Conservation (phyloP, 768 basidiomycete species). For the Clavaria fumosa region DNA sequence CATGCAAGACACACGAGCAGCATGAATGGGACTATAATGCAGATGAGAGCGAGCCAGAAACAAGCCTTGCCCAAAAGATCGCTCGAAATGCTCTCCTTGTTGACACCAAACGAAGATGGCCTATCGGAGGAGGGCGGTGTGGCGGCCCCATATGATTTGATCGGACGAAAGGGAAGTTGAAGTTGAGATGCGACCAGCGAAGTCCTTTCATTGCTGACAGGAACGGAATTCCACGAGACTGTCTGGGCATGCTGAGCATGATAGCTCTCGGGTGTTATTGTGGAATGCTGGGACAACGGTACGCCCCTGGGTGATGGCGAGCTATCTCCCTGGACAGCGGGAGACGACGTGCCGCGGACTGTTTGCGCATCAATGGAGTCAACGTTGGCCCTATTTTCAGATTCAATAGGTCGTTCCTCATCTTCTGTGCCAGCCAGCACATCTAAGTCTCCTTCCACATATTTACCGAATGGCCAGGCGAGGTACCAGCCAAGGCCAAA, state of each 20-base stretch:
- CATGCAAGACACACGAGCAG: slow-evolving; percentile 77
- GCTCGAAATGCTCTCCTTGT: slow-evolving; percentile 21
- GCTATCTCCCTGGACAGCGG: no score
- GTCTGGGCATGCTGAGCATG: slow-evolving; percentile 20
- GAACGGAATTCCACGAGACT: slow-evolving; percentile 28
- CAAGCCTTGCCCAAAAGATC: slow-evolving; percentile 54
- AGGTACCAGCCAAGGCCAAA: slow-evolving; percentile 95
- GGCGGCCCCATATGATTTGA: slow-evolving; percentile 61
- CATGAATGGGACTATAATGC: slow-evolving; percentile 79
- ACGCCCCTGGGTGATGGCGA: slow-evolving; percentile 17
- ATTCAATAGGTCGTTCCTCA: slow-evolving; percentile 18
- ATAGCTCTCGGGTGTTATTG: slow-evolving; percentile 27
- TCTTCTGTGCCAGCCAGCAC: slow-evolving; percentile 26
- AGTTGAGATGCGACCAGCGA: slow-evolving; percentile 23
- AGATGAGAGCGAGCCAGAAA: slow-evolving; percentile 70
- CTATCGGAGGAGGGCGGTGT: slow-evolving; percentile 19
- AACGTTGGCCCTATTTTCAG: no score
- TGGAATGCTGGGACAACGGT: slow-evolving; percentile 27
- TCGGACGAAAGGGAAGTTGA: slow-evolving; percentile 21
- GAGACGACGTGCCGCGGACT: slow-evolving; percentile 21
- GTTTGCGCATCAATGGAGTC: slow-evolving; percentile 27
- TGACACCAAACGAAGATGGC: slow-evolving; percentile 19
- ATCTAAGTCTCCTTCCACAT: slow-evolving; percentile 70
- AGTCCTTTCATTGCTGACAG: slow-evolving; percentile 30
- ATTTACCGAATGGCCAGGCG: slow-evolving; percentile 97